Evolutionary conservation across 2,329 filamentous ascomycete genomes (phyloP).

Genomic region (Cladosporium sp.): DNA sequence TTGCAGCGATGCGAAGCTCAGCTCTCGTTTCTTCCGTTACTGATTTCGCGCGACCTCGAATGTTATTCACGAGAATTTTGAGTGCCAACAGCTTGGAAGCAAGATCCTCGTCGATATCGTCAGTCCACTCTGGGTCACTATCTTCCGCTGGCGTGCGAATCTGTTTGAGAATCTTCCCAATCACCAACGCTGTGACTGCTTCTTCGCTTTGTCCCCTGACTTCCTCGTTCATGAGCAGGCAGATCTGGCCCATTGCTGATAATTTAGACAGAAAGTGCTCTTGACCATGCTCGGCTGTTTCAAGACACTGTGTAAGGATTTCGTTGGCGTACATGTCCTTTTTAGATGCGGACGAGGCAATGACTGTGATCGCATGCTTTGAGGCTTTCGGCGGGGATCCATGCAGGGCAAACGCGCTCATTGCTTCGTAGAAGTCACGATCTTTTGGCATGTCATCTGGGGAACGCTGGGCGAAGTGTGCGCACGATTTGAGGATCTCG

Average conservation of each 20-base stretch:
- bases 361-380: slow-evolving; percentile 89
- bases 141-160: slow-evolving; percentile 53
- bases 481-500: slow-evolving; percentile 89
- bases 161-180: slow-evolving; percentile 69
- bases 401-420: slow-evolving; percentile 78
- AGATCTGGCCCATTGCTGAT: slow-evolving; percentile 68
- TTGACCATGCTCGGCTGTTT: slow-evolving; percentile 68
- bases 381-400: slow-evolving; percentile 77
- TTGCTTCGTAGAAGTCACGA: slow-evolving; percentile 72
- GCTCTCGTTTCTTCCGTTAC: slow-evolving; percentile 33
- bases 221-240: slow-evolving; percentile 68
- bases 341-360: slow-evolving; percentile 71
- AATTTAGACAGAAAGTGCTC: slow-evolving; percentile 72
- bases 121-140: slow-evolving; percentile 41
- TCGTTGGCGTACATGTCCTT: slow-evolving; percentile 85
- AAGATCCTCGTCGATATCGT: slow-evolving; percentile 72
- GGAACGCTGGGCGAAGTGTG: slow-evolving; percentile 83
- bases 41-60: slow-evolving; percentile 54
- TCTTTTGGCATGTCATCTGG: slow-evolving; percentile 78
- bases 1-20: slow-evolving; percentile 49
- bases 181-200: slow-evolving; percentile 71
- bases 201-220: slow-evolving; percentile 67
- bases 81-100: slow-evolving; percentile 79
- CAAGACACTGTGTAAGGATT: slow-evolving; percentile 70
- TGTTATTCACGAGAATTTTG: slow-evolving; percentile 79